These are phyloP conservation scores for Teunomyces gatunensis DNA, from an alignment of 805 yeast genomes.

Conservation along the genomic window DNA sequence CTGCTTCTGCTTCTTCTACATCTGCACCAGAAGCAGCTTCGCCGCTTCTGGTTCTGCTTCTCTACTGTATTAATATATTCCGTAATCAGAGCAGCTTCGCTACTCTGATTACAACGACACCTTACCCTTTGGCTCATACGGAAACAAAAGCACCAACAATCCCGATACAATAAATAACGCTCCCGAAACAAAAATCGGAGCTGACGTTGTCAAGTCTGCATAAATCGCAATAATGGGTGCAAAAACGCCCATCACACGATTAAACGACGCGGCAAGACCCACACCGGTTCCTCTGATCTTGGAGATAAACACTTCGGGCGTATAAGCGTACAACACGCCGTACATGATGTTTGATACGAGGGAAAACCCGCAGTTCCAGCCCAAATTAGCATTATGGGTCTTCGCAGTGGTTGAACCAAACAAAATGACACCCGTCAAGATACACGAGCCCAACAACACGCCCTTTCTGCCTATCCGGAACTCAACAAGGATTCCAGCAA, in stretches of 20 bases:
- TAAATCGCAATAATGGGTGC: conserved; percentile 53
- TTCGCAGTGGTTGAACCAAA: conserved; percentile 64
- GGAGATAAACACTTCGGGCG: conserved; percentile 61
- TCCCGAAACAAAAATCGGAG: conserved; percentile 63
- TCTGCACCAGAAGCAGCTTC: too few species aligned
- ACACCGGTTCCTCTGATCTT: conserved; percentile 54
- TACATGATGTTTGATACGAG: conserved; percentile 53
- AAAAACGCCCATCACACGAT: conserved; percentile 52
- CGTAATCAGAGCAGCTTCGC: too few species aligned
- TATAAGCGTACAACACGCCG: conserved; percentile 61
- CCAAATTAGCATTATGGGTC: conserved; percentile 44
- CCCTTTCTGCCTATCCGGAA: conserved; percentile 54
- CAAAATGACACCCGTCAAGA: conserved; percentile 54
- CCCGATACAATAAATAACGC: conserved; percentile 51
- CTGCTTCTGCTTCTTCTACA: too few species aligned
- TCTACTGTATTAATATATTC: too few species aligned
- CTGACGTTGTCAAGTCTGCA: conserved; percentile 52
- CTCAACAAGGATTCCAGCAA: conserved; percentile 33
- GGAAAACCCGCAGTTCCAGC: conserved; percentile 47
- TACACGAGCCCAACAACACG: conserved; percentile 49
- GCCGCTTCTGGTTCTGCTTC: too few species aligned
- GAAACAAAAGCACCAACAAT: conserved; percentile 35
- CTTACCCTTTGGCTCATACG: conserved; percentile 45
- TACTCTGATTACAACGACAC: not conserved
- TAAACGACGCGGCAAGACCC: conserved; percentile 55